Evolutionary conservation across 257 asterid species (phyloP).

Genomic region (Solanum pinnatisectum): DNA sequence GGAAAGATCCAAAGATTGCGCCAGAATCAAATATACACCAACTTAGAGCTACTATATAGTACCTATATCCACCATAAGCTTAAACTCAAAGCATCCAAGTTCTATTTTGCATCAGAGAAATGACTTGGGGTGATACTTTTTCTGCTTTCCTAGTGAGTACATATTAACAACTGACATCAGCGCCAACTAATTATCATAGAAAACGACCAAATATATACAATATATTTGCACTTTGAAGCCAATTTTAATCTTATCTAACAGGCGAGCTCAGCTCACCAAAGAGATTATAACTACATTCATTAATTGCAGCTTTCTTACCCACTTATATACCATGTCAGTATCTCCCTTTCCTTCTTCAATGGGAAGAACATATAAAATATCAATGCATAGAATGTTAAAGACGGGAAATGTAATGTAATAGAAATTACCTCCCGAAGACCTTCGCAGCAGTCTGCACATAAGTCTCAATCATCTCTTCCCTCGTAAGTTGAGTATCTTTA

Average conservation of each 20-base stretch:
- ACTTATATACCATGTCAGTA: not conserved
- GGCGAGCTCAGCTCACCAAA: not conserved
- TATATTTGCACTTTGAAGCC: not conserved
- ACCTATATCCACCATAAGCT: not conserved
- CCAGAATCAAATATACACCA: not conserved
- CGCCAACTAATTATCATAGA: not conserved
- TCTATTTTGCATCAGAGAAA: not conserved
- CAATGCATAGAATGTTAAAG: not conserved
- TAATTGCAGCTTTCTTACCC: not conserved
- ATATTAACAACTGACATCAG: not conserved
- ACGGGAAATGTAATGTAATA: not conserved
- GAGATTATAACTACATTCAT: not conserved
- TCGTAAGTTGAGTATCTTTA: conserved; percentile 28
- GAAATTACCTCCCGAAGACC: conserved; percentile 71
- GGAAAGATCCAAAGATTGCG: not conserved
- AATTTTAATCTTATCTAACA: not conserved
- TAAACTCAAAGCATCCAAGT: not conserved
- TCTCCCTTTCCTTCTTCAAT: not conserved
- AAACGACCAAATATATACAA: not conserved
- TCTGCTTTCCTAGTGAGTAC: not conserved
- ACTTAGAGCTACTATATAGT: not conserved
- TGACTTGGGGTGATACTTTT: not conserved
- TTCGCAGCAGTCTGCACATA: conserved; percentile 70
- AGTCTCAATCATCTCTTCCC: conserved; percentile 67
- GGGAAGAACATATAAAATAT: not conserved